Percentiles rank a stretch among this genome's conserved stretches.
Conservation (phyloP, 2,329 filamentous ascomycete species). For the Rhynchosporium agropyri region DNA sequence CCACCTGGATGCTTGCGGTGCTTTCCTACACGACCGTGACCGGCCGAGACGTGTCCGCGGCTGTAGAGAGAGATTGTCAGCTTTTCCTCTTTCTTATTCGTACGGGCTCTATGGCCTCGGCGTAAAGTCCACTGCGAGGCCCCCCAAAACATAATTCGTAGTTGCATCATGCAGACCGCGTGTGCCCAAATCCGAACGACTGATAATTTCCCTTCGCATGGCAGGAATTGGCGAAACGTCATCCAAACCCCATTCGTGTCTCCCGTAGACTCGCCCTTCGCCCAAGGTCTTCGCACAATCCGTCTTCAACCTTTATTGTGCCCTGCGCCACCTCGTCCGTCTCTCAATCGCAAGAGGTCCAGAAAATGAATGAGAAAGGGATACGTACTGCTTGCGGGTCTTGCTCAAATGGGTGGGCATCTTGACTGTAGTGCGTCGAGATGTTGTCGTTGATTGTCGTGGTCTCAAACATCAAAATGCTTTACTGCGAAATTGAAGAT, state of each 20-base stretch:
- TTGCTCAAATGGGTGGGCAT: constrained; percentile 77
- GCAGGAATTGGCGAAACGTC: not conserved
- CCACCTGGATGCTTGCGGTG: constrained; percentile 89
- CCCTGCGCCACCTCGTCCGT: not conserved
- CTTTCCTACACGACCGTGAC: constrained; percentile 98
- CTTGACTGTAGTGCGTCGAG: constrained; percentile 47
- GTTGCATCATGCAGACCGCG: no score
- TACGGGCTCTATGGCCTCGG: not conserved
- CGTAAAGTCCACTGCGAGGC: no score
- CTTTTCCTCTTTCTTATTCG: constrained; percentile 17
- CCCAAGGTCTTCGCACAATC: not conserved
- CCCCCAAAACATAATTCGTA: no score
- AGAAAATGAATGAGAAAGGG: constrained; percentile 10
- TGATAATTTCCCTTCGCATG: no score
- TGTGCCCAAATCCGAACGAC: no score
- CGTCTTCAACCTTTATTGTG: not conserved
- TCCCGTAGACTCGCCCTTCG: no score
- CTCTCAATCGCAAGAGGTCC: not conserved
- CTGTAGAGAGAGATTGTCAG: constrained; percentile 50
- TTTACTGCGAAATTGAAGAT: constrained; percentile 10
- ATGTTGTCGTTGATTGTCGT: constrained; percentile 38
- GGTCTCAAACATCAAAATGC: not conserved
- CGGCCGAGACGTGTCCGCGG: constrained; percentile 97
- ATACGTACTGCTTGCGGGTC: constrained; percentile 76
- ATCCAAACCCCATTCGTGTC: not conserved